phyloP scores from a whole-genome alignment of 345 rosid genomes.

The thale cress (Arabidopsis thaliana) region DNA sequence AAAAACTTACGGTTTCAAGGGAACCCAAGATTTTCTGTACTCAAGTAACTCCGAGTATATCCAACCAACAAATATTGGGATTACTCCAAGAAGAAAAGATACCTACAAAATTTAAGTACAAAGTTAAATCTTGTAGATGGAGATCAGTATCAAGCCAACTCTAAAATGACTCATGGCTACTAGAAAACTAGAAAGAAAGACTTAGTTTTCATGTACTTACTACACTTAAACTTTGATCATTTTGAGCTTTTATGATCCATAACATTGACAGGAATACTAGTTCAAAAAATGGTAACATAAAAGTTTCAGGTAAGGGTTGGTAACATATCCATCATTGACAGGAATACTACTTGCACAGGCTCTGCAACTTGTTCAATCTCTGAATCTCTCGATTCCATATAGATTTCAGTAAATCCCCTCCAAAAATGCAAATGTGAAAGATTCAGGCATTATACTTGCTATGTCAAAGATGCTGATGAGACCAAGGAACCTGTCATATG shows the following conservation, averaged over 20 bases:
- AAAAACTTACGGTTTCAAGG: conserved; percentile 76
- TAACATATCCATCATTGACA: no score
- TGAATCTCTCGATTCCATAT: background rate
- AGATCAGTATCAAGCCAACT: conserved; percentile 11
- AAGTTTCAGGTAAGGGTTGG: no score
- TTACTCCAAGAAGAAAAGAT: conserved; percentile 83
- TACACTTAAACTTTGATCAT: conserved; percentile 9
- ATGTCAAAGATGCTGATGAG: conserved; percentile 3
- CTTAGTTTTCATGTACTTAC: background rate
- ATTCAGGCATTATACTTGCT: background rate
- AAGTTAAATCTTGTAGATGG: conserved; percentile 39
- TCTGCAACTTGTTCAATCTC: no score
- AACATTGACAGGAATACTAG: background rate
- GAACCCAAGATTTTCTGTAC: conserved; percentile 60
- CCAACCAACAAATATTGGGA: conserved; percentile 87
- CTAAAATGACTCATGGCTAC: conserved; percentile 12
- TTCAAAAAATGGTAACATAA: no score
- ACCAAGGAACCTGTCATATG: background rate
- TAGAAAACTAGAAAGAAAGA: conserved; percentile 7
- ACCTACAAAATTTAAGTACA: conserved; percentile 55
- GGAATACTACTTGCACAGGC: no score
- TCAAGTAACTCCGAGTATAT: conserved; percentile 87
- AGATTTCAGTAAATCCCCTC: no score
- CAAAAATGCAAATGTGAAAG: background rate
- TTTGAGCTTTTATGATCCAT: background rate